Conservation (phyloP, 768 basidiomycete genomes). For the Botryobasidium botryosum region DNA sequence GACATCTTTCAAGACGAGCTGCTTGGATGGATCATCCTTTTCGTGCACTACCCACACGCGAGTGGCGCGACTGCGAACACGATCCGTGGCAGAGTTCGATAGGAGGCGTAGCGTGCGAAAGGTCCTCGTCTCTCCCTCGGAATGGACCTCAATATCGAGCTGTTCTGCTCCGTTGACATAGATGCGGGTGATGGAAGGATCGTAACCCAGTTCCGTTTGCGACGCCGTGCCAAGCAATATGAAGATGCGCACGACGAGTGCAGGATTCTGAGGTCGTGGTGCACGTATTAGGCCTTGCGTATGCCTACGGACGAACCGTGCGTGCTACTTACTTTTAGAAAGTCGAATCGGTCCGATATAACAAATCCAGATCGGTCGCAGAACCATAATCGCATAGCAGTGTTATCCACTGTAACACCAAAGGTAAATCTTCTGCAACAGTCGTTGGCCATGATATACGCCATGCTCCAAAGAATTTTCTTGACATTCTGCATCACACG, state of each 20-base stretch:
- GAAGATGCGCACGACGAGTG: too few relatives aligned
- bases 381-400: neutral
- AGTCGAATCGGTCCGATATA: neutral
- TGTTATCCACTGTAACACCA: neutral
- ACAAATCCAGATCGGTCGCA: neutral
- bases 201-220: too few relatives aligned
- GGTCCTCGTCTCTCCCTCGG: too few relatives aligned
- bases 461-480: neutral
- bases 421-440: neutral
- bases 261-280: too few relatives aligned
- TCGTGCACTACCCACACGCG: neutral
- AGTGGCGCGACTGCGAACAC: neutral
- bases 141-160: too few relatives aligned
- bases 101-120: neutral
- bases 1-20: neutral
- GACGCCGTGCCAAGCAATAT: too few relatives aligned
- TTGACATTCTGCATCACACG: too few relatives aligned
- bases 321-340: neutral
- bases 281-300: too few relatives aligned
- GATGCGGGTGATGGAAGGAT: too few relatives aligned
- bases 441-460: neutral
- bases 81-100: neutral
- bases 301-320: too few relatives aligned
- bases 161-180: too few relatives aligned
- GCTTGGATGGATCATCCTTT: neutral